Evolutionary conservation across 2,329 filamentous ascomycete species (phyloP).

Genomic region (Fusarium sp.): DNA sequence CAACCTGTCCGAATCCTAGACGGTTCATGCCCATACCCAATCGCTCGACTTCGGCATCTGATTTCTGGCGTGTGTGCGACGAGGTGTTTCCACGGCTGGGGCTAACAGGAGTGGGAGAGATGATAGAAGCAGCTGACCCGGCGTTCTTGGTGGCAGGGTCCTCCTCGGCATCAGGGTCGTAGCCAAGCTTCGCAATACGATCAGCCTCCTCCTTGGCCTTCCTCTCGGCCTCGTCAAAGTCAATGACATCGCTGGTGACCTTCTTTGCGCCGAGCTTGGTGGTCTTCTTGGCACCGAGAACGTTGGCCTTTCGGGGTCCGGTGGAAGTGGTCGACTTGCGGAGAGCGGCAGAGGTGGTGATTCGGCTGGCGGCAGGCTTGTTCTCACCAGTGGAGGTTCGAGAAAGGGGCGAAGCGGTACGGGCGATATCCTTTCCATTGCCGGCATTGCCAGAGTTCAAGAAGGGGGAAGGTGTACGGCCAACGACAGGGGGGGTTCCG

Average conservation of each 20-base stretch:
- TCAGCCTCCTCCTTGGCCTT: slow-evolving; percentile 98
- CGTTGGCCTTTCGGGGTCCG: slow-evolving; percentile 81
- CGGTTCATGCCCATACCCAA: slow-evolving; percentile 88
- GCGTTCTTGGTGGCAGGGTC: slow-evolving; percentile 61
- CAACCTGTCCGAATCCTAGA: slow-evolving; percentile 89
- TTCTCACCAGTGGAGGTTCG: slow-evolving; percentile 65
- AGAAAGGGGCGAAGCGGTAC: slow-evolving; percentile 84
- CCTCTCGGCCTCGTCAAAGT: slow-evolving; percentile 97
- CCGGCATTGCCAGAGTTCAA: slow-evolving; percentile 79
- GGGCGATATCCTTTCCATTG: slow-evolving; percentile 76
- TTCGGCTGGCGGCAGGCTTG: slow-evolving; percentile 73
- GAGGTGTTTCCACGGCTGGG: slow-evolving; percentile 70
- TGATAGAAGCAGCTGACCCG: slow-evolving; percentile 69
- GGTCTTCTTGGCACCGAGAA: slow-evolving; percentile 86
- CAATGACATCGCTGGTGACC: slow-evolving; percentile 80
- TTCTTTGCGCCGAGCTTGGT: slow-evolving; percentile 94
- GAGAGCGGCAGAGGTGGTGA: slow-evolving; percentile 82
- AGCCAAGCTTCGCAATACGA: slow-evolving; percentile 93
- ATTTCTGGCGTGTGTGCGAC: slow-evolving; percentile 67
- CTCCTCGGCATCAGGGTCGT: slow-evolving; percentile 90
- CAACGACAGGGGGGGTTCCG: slow-evolving; percentile 82
- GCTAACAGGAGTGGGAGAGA: slow-evolving; percentile 79
- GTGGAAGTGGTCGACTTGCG: slow-evolving; percentile 75
- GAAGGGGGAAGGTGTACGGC: slow-evolving; percentile 90
- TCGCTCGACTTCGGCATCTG: slow-evolving; percentile 83